These are phyloP conservation scores for Veloporphyrellus conicus DNA, from an alignment of 1,284 basidiomycete species.

Conservation along the genomic window DNA sequence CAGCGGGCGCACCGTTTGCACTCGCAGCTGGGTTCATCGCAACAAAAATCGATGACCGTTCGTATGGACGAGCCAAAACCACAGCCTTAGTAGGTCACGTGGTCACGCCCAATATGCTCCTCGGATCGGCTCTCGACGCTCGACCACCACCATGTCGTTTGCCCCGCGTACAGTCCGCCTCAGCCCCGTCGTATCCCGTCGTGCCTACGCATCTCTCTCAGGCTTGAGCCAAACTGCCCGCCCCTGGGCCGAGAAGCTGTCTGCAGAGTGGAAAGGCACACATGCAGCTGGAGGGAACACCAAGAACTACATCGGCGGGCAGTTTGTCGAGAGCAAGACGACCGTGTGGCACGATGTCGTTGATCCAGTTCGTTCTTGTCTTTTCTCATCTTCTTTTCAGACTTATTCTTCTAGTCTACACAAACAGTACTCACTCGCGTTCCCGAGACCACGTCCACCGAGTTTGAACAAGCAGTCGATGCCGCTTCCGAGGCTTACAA, in stretches of 20 bases:
- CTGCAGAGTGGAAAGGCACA: conserved; percentile 79
- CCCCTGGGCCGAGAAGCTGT: conserved; percentile 62
- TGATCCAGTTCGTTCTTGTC: conserved; percentile 66
- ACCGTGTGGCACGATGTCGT: conserved; percentile 78
- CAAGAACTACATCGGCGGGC: conserved; percentile 86
- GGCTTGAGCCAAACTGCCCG: conserved; percentile 52
- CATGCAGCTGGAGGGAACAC: conserved; percentile 77
- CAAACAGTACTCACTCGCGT: conserved; percentile 86
- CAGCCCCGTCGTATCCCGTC: conserved; percentile 32
- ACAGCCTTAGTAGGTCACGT: conserved; percentile 4
- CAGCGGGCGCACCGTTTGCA: conserved; percentile 11
- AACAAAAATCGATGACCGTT: background rate
- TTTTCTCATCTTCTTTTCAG: background rate
- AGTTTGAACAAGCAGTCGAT: conserved; percentile 84
- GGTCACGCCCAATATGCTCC: background rate
- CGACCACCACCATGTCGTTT: conserved; percentile 34
- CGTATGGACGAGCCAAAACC: no score
- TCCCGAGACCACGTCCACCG: conserved; percentile 79
- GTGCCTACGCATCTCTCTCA: conserved; percentile 42
- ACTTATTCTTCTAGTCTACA: conserved; percentile 56
- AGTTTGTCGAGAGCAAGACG: conserved; percentile 80
- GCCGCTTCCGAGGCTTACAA: conserved; percentile 87
- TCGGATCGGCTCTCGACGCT: conserved; percentile 7
- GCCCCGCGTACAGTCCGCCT: conserved; percentile 25
- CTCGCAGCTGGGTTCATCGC: conserved; percentile 17